A percentile compares a stretch with the other conserved stretches of the same genome.
These are phyloP conservation scores for Naganishia kalamii DNA, from an alignment of 768 basidiomycete genomes.

Conservation along the genomic window DNA sequence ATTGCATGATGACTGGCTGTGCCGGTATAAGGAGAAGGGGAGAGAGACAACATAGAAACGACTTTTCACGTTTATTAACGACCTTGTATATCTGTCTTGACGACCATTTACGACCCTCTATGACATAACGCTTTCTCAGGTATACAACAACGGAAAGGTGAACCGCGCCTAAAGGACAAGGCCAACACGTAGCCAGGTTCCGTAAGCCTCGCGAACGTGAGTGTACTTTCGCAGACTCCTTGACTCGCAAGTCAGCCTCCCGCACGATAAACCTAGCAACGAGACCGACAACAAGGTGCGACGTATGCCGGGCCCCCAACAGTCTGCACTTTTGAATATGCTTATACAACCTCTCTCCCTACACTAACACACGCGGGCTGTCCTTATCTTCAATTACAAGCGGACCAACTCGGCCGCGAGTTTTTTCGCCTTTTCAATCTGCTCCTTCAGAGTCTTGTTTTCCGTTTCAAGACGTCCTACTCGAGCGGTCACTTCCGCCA, in stretches of 20 bases:
- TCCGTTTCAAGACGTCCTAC: conserved; percentile 4
- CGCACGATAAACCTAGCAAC: too few relatives aligned
- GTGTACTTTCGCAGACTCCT: too few relatives aligned
- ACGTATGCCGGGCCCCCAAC: too few relatives aligned
- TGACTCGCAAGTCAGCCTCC: too few relatives aligned
- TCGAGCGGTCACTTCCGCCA: background rate
- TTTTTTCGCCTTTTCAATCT: conserved; percentile 9
- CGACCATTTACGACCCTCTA: background rate
- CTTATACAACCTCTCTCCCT: background rate
- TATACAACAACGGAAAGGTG: too few relatives aligned
- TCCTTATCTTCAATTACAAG: background rate
- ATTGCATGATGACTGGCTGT: background rate
- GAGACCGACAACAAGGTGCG: too few relatives aligned
- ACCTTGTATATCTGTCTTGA: background rate
- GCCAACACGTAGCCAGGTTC: too few relatives aligned
- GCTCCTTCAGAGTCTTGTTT: background rate
- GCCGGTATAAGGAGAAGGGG: background rate
- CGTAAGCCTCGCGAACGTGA: too few relatives aligned
- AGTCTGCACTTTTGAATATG: too few relatives aligned
- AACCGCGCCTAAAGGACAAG: too few relatives aligned
- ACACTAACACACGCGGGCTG: background rate
- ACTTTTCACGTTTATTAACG: background rate
- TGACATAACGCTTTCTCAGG: background rate
- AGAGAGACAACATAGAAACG: background rate
- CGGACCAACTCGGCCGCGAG: background rate